A percentile compares a stretch with the other conserved stretches of the same genome.
Conservation (phyloP, 192 early-diverging fungal species). For the Backusella sp. region DNA sequence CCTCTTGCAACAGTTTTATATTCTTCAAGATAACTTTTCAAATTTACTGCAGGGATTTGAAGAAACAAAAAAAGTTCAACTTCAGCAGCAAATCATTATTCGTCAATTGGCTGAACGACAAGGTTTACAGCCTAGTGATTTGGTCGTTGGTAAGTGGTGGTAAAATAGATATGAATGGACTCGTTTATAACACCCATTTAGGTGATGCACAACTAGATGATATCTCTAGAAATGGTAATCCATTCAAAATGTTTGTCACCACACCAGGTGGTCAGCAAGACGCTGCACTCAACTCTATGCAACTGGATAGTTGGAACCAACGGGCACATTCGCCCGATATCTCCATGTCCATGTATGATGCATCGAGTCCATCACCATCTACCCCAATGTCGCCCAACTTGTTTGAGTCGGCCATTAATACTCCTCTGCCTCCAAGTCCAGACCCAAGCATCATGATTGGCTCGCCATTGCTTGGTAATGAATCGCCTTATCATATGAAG, state of each 20-base stretch:
- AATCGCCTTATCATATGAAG: conserved; percentile 8
- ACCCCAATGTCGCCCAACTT: not conserved
- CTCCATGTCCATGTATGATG: not conserved
- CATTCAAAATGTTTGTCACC: not conserved
- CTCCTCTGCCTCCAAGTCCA: conserved; percentile 10
- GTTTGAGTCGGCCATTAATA: conserved; percentile 4
- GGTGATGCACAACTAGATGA: not conserved
- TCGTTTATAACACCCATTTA: no score
- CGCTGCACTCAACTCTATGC: not conserved
- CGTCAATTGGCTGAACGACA: conserved; percentile 10
- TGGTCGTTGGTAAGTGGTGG: not conserved
- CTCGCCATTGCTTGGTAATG: not conserved
- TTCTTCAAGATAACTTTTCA: conserved; percentile 72
- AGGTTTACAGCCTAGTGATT: conserved; percentile 6
- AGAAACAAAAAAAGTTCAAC: conserved; percentile 67
- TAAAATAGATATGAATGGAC: no score
- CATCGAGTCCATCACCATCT: not conserved
- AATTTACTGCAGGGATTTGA: conserved; percentile 70
- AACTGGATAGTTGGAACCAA: conserved; percentile 1
- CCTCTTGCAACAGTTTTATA: conserved; percentile 66
- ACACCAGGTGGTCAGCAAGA: not conserved
- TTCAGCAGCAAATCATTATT: conserved; percentile 65
- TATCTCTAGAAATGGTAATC: not conserved
- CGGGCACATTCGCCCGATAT: not conserved
- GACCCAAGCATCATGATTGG: conserved; percentile 1